Evolutionary conservation across 768 basidiomycete genomes (phyloP).

Genomic region (Russula brevipes): DNA sequence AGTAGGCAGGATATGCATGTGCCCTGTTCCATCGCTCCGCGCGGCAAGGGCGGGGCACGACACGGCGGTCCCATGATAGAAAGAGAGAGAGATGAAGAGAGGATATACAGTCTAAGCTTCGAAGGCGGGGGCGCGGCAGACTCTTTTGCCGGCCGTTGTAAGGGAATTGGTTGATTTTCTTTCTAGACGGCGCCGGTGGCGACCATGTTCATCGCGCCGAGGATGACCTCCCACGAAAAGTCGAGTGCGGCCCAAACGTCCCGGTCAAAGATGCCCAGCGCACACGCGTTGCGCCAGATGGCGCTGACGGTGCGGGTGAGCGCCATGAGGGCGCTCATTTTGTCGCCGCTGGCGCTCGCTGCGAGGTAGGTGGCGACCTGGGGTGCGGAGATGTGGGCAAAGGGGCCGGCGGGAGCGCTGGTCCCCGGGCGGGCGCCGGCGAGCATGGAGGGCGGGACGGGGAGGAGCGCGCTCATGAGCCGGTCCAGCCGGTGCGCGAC

Average conservation of each 20-base stretch:
- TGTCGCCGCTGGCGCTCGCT: slow-evolving; percentile 28
- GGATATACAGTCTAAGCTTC: neutral
- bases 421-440: slow-evolving; percentile 11
- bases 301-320: slow-evolving; percentile 51
- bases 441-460: slow-evolving; percentile 38
- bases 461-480: slow-evolving; percentile 62
- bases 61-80: slow-evolving; percentile 13
- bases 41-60: slow-evolving; percentile 18
- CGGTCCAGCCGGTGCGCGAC: slow-evolving; percentile 57
- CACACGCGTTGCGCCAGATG: slow-evolving; percentile 66
- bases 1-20: slow-evolving; percentile 11
- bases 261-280: slow-evolving; percentile 63
- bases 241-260: slow-evolving; percentile 65
- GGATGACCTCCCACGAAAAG: slow-evolving; percentile 58
- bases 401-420: slow-evolving; percentile 21
- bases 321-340: slow-evolving; percentile 42
- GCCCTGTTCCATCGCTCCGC: slow-evolving; percentile 20
- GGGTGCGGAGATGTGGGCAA: slow-evolving; percentile 26
- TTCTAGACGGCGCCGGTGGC: slow-evolving; percentile 18
- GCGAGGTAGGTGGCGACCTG: slow-evolving; percentile 27
- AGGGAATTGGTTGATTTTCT: neutral
- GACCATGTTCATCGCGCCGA: slow-evolving; percentile 48
- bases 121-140: neutral
- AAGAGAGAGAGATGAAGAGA: neutral
- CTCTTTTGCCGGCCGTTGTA: neutral